Evolutionary conservation across 176 grass and related monocot genomes (phyloP).

Genomic region (Musa beccarii): DNA sequence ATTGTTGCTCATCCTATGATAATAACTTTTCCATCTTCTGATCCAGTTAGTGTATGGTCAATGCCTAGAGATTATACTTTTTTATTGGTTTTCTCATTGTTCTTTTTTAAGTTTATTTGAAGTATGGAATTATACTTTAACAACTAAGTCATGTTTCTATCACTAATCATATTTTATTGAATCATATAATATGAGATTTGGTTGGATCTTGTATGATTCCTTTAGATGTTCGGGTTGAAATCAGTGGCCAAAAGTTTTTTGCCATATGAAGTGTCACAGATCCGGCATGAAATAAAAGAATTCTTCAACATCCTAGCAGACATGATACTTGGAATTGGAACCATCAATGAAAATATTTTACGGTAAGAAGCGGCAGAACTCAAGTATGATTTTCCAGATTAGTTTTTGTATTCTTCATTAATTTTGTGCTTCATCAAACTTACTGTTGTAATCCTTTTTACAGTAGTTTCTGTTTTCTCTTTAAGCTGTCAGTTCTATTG

Average conservation of each 20-base stretch:
- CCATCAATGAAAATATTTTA: constrained; percentile 43
- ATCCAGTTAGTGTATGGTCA: too few species aligned
- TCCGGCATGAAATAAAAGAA: constrained; percentile 31
- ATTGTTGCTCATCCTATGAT: too few species aligned
- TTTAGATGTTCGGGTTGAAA: constrained; percentile 89
- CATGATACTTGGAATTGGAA: constrained; percentile 50
- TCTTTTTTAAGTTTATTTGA: too few species aligned
- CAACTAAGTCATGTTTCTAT: background rate
- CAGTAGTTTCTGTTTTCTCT: background rate
- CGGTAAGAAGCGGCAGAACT: constrained; percentile 30
- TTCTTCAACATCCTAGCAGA: constrained; percentile 58
- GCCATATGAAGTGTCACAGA: constrained; percentile 32
- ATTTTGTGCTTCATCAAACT: constrained; percentile 14
- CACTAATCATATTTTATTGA: background rate
- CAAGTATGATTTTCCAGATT: constrained; percentile 5
- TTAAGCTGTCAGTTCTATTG: background rate
- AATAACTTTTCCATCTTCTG: too few species aligned
- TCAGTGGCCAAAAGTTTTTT: constrained; percentile 69
- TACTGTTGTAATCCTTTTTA: constrained; percentile 19
- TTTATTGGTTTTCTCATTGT: too few species aligned
- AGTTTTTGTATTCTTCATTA: constrained; percentile 1
- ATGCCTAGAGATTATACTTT: too few species aligned
- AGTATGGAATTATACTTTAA: too few species aligned
- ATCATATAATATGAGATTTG: background rate
- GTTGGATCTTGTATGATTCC: constrained; percentile 16